These are phyloP conservation scores for Penicillium brasilianum DNA, from an alignment of 2,329 filamentous ascomycete species.

Conservation along the genomic window DNA sequence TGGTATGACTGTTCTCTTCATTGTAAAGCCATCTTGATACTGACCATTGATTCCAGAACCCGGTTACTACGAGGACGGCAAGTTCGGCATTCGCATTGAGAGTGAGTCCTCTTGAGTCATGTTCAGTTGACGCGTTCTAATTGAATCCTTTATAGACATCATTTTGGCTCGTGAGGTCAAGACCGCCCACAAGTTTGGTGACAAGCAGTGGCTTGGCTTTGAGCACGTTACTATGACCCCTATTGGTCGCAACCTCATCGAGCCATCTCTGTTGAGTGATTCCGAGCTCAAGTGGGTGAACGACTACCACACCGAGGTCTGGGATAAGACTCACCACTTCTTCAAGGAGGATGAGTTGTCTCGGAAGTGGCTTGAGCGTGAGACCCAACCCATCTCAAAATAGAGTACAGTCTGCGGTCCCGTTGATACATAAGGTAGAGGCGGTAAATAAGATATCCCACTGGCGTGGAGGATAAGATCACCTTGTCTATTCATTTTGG, in stretches of 20 bases:
- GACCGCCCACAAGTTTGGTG: constrained; percentile 85
- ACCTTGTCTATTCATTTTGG: background rate
- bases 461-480: background rate
- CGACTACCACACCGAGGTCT: constrained; percentile 78
- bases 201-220: constrained; percentile 92
- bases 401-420: constrained; percentile 17
- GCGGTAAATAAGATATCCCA: background rate
- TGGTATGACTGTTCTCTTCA: constrained; percentile 39
- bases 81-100: constrained; percentile 94
- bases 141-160: constrained; percentile 61
- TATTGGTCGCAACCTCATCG: constrained; percentile 87
- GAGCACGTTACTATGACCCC: constrained; percentile 98
- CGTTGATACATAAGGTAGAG: background rate
- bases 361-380: constrained; percentile 80
- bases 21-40: background rate
- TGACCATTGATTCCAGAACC: constrained; percentile 63
- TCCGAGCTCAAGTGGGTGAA: constrained; percentile 87
- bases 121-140: constrained; percentile 10
- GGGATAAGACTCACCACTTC: constrained; percentile 77
- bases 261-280: constrained; percentile 71
- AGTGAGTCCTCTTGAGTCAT: constrained; percentile 52
- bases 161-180: constrained; percentile 88
- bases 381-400: constrained; percentile 70
- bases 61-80: constrained; percentile 94
- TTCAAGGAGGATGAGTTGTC: constrained; percentile 76